Conservation (phyloP, 139 green algal species). For the Gonium pectorale region DNA sequence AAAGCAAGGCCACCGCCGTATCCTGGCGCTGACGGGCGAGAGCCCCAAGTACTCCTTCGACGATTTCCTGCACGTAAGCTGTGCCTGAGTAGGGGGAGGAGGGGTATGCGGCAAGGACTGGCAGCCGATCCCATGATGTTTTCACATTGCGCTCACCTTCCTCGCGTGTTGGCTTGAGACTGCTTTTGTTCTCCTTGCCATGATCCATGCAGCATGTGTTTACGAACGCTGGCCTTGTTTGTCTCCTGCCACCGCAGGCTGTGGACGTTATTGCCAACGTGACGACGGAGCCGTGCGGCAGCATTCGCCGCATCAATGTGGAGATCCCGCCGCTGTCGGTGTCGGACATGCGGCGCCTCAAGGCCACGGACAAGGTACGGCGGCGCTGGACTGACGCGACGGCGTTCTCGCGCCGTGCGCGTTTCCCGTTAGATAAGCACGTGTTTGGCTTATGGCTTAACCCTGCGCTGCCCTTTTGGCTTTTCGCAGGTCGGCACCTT, state of each 20-base stretch:
- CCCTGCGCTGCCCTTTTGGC: too few species aligned
- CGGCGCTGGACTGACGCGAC: too few species aligned
- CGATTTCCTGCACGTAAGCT: slow-evolving; percentile 71
- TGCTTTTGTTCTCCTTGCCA: too few species aligned
- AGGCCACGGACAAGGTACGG: slow-evolving; percentile 73
- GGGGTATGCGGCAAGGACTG: too few species aligned
- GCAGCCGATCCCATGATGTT: too few species aligned
- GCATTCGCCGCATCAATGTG: slow-evolving; percentile 81
- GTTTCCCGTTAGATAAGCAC: too few species aligned
- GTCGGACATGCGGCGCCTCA: slow-evolving; percentile 80
- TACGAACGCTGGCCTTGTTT: not conserved
- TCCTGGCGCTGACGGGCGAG: slow-evolving; percentile 80
- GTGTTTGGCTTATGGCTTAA: too few species aligned
- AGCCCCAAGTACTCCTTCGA: slow-evolving; percentile 81
- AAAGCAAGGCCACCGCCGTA: slow-evolving; percentile 70
- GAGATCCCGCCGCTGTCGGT: slow-evolving; percentile 80
- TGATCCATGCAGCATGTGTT: too few species aligned
- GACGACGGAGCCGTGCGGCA: slow-evolving; percentile 72
- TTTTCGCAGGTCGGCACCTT: slow-evolving; percentile 77
- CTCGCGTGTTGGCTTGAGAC: too few species aligned
- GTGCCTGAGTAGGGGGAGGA: too few species aligned
- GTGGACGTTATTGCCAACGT: slow-evolving; percentile 67
- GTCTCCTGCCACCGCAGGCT: slow-evolving; percentile 49
- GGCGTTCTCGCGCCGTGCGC: too few species aligned
- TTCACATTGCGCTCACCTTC: too few species aligned